These are phyloP conservation scores for Dendrobium nobile DNA, from an alignment of 106 monocot species.

Conservation along the genomic window DNA sequence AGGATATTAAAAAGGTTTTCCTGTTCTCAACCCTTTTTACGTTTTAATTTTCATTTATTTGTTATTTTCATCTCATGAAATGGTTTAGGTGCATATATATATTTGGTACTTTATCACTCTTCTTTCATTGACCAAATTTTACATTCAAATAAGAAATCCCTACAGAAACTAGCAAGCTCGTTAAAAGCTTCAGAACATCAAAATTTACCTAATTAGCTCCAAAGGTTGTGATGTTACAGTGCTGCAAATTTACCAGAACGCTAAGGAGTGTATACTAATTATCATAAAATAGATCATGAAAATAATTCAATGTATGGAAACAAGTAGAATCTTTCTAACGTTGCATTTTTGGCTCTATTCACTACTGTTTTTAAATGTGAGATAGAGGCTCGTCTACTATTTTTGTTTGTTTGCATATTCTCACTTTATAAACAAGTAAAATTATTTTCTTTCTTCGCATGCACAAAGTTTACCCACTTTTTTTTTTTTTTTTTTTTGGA, in stretches of 20 bases:
- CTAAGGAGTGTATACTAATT: neutral
- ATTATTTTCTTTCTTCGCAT: no score
- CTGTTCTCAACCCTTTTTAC: neutral
- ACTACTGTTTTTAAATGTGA: neutral
- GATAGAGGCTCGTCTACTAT: neutral
- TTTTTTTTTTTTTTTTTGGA: no score
- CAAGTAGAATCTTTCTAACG: neutral
- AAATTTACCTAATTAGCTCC: neutral
- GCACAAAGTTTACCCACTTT: no score
- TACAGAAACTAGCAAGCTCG: neutral
- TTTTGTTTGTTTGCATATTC: neutral
- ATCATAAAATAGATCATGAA: neutral
- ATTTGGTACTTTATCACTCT: neutral
- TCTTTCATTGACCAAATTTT: neutral
- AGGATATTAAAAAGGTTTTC: conserved; percentile 50
- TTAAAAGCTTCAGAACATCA: neutral
- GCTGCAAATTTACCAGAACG: neutral
- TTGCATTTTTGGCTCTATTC: neutral
- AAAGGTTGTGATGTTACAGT: neutral
- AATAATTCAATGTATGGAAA: neutral
- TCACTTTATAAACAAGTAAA: neutral
- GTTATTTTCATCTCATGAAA: neutral
- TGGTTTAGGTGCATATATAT: neutral
- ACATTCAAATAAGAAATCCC: neutral
- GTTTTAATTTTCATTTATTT: neutral